These are phyloP conservation scores for Aspergillus sclerotiicarbonarius DNA, from an alignment of 495 filamentous ascomycete species.

Conservation along the genomic window DNA sequence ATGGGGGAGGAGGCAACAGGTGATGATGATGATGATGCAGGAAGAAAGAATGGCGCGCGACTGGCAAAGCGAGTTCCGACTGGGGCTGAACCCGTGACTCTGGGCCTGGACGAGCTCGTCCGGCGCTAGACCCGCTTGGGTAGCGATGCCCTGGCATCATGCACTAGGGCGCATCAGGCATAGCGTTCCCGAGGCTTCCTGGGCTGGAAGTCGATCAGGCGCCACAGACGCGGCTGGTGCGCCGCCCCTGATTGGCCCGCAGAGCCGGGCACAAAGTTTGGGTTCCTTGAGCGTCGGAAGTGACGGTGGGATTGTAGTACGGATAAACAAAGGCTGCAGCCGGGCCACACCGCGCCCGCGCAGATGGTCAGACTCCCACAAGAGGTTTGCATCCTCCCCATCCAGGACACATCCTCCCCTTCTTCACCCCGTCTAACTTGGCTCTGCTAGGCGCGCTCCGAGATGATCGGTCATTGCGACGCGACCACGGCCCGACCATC, in stretches of 20 bases:
- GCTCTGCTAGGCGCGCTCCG: neutral
- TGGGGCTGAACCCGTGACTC: constrained; percentile 43
- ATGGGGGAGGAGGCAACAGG: neutral
- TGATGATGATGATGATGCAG: constrained; percentile 8
- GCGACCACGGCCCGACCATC: neutral
- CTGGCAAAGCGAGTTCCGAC: constrained; percentile 15
- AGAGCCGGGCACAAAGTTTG: constrained; percentile 14
- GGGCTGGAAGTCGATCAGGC: constrained; percentile 34
- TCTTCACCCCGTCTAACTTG: neutral
- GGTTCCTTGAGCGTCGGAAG: constrained; percentile 8
- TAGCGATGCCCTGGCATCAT: constrained; percentile 17
- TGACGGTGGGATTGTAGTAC: constrained; percentile 12
- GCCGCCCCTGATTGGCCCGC: constrained; percentile 16
- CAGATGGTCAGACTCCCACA: neutral
- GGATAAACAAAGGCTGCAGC: constrained; percentile 24
- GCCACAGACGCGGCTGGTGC: constrained; percentile 26
- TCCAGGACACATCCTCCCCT: neutral
- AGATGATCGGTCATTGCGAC: neutral
- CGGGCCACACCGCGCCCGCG: neutral
- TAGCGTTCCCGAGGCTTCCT: constrained; percentile 42
- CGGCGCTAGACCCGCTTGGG: constrained; percentile 28
- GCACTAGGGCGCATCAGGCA: constrained; percentile 20
- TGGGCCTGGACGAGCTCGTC: constrained; percentile 31
- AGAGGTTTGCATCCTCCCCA: neutral
- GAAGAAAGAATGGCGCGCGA: constrained; percentile 14